These are phyloP conservation scores for Parachlorella kessleri DNA, from an alignment of 139 green algal genomes.

Conservation along the genomic window DNA sequence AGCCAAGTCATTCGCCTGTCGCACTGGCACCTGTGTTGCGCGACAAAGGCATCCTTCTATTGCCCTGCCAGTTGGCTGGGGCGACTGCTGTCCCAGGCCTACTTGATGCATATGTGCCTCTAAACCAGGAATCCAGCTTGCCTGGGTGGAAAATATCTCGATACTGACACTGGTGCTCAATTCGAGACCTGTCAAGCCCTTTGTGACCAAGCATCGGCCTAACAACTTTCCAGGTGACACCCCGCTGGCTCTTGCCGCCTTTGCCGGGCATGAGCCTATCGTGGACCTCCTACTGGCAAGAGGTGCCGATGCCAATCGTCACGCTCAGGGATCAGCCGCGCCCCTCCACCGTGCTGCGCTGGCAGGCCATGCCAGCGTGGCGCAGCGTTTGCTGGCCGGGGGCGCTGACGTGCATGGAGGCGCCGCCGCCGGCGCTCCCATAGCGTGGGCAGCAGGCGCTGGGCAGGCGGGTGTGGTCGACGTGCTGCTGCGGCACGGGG, in stretches of 20 bases:
- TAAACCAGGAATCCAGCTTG: too few relatives aligned
- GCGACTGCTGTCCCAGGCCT: too few relatives aligned
- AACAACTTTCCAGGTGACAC: background rate
- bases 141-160: too few relatives aligned
- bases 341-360: background rate
- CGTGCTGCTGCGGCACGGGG: background rate
- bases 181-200: too few relatives aligned
- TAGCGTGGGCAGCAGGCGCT: background rate
- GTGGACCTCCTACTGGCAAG: background rate
- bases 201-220: too few relatives aligned
- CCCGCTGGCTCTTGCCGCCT: background rate
- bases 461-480: background rate
- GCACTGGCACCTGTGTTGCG: too few relatives aligned
- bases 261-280: background rate
- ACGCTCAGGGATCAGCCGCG: background rate
- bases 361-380: background rate
- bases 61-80: too few relatives aligned
- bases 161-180: too few relatives aligned
- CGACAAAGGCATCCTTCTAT: too few relatives aligned
- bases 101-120: too few relatives aligned
- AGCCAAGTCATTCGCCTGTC: too few relatives aligned
- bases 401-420: background rate
- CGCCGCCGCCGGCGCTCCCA: too few relatives aligned
- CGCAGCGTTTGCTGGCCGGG: background rate
- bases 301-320: background rate